These are phyloP conservation scores for Aureobasidium melanogenum DNA, from an alignment of 2,329 filamentous ascomycete genomes.

Conservation along the genomic window DNA sequence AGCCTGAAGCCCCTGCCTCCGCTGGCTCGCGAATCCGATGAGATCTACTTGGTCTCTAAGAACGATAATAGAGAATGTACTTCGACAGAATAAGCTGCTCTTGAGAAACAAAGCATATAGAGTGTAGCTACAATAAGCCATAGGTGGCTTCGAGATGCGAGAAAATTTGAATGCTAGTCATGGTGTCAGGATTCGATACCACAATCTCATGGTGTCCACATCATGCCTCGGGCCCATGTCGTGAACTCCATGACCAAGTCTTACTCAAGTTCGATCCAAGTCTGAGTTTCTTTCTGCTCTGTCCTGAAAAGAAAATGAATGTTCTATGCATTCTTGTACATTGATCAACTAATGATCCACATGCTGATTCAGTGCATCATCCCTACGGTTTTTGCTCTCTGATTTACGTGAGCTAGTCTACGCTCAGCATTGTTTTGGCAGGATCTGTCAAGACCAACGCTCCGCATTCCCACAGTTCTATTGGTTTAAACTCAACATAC, in stretches of 20 bases:
- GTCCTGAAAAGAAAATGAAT: no score
- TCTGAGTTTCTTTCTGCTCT: no score
- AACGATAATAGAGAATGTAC: not conserved
- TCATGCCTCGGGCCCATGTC: no score
- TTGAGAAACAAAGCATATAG: not conserved
- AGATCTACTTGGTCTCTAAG: not conserved
- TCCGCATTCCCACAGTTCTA: not conserved
- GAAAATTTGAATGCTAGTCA: not conserved
- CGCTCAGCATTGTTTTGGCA: not conserved
- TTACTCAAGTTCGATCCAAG: no score
- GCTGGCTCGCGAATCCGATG: not conserved
- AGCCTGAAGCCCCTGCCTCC: not conserved
- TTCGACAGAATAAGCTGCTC: not conserved
- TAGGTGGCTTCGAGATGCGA: not conserved
- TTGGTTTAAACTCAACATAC: not conserved
- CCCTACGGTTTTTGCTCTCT: not conserved
- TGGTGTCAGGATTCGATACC: no score
- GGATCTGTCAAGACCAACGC: not conserved
- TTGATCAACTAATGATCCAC: not conserved
- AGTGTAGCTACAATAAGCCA: not conserved
- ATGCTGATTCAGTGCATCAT: no score
- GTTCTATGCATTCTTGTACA: not conserved
- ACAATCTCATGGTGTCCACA: no score
- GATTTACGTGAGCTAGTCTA: not conserved
- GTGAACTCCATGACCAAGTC: no score